Evolutionary conservation across 2,329 filamentous ascomycete genomes (phyloP).

Genomic region (Cercospora canescens): DNA sequence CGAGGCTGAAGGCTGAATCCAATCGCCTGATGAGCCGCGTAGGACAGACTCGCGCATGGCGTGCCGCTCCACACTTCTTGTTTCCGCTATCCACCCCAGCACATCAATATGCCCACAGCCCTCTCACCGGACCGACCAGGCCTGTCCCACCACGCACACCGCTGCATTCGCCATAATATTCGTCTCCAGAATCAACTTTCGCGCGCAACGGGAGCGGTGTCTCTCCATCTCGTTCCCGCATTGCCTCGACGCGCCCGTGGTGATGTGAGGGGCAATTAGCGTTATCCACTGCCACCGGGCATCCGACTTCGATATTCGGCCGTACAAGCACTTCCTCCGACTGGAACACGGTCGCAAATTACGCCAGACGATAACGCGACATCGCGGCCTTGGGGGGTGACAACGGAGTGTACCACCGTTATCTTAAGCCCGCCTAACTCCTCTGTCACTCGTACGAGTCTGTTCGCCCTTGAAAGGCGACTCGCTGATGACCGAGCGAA

Average conservation of each 20-base stretch:
- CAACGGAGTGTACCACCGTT: background rate
- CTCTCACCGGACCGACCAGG: background rate
- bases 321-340: background rate
- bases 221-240: background rate
- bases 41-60: conserved; percentile 9
- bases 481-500: background rate
- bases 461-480: background rate
- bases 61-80: background rate
- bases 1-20: conserved; percentile 14
- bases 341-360: background rate
- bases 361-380: background rate
- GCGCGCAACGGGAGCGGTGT: background rate
- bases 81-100: conserved; percentile 6
- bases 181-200: background rate
- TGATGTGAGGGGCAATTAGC: background rate
- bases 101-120: background rate
- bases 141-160: conserved; percentile 6
- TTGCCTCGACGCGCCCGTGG: background rate
- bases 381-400: background rate
- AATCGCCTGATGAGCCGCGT: conserved; percentile 7
- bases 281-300: background rate
- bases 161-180: background rate
- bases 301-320: background rate
- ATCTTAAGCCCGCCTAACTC: background rate
- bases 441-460: background rate